Evolutionary conservation across 257 asterid species (phyloP).

Genomic region (Solanum raphanifolium): DNA sequence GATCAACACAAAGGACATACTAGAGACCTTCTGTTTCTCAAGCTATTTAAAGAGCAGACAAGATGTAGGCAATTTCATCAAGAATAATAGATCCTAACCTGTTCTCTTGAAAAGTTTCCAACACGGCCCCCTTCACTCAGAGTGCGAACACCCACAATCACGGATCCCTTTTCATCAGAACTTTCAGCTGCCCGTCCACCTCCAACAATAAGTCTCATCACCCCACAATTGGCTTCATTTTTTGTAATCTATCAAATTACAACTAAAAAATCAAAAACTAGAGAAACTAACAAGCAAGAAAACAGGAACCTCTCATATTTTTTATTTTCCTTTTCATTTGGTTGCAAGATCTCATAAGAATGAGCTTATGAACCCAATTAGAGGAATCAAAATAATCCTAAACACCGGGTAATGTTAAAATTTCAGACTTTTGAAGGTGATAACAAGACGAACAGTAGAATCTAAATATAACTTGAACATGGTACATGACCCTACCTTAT

Average conservation of each 20-base stretch:
- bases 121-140: slow-evolving; percentile 99
- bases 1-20: neutral
- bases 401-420: neutral
- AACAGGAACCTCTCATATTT: neutral
- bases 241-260: slow-evolving; percentile 48
- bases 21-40: neutral
- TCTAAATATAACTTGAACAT: neutral
- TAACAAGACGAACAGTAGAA: neutral
- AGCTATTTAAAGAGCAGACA: neutral
- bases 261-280: slow-evolving; percentile 6
- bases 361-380: neutral
- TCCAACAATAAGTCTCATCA: slow-evolving; percentile 98
- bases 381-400: neutral
- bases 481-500: slow-evolving; percentile 41
- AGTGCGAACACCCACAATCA: slow-evolving; percentile 95
- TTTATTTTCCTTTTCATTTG: neutral
- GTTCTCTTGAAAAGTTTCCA: slow-evolving; percentile 91
- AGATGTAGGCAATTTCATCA: neutral
- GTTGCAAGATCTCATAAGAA: neutral
- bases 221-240: slow-evolving; percentile 92
- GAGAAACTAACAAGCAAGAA: slow-evolving; percentile 4
- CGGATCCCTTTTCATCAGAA: slow-evolving; percentile 73
- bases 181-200: slow-evolving; percentile 98
- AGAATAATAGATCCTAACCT: slow-evolving; percentile 36
- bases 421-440: neutral